Percentiles rank a stretch among this genome's conserved stretches.
These are phyloP conservation scores for Solanum hybrid DNA, from an alignment of 305 asterid species.

Conservation along the genomic window DNA sequence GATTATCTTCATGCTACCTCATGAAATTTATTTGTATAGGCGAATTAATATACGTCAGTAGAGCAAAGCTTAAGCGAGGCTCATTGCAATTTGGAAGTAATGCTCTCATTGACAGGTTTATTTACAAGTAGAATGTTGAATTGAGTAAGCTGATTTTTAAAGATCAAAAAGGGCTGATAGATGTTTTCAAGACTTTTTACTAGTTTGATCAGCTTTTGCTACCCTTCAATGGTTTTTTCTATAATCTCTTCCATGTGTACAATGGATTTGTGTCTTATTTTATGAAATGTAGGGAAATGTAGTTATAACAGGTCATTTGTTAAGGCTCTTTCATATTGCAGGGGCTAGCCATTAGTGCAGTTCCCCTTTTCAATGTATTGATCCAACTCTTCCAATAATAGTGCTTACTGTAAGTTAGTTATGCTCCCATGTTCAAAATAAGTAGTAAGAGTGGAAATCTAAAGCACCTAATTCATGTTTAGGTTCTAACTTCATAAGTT, in stretches of 20 bases:
- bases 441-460: background rate
- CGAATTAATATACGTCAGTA: background rate
- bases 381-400: background rate
- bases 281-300: background rate
- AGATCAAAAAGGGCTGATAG: background rate
- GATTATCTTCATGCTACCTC: background rate
- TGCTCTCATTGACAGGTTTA: background rate
- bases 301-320: background rate
- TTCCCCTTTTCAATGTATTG: background rate
- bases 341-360: background rate
- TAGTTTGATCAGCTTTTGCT: background rate
- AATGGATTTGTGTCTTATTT: background rate
- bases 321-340: background rate
- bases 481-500: background rate
- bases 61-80: background rate
- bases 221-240: background rate
- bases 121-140: background rate
- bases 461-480: background rate
- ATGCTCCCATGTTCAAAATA: background rate
- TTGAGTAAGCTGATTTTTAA: background rate
- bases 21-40: background rate
- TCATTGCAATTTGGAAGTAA: background rate
- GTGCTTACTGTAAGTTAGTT: background rate
- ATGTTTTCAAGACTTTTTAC: background rate
- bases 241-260: background rate